phyloP scores from a whole-genome alignment of 164 flowering plant genomes.

The Houttuynia cordata region DNA sequence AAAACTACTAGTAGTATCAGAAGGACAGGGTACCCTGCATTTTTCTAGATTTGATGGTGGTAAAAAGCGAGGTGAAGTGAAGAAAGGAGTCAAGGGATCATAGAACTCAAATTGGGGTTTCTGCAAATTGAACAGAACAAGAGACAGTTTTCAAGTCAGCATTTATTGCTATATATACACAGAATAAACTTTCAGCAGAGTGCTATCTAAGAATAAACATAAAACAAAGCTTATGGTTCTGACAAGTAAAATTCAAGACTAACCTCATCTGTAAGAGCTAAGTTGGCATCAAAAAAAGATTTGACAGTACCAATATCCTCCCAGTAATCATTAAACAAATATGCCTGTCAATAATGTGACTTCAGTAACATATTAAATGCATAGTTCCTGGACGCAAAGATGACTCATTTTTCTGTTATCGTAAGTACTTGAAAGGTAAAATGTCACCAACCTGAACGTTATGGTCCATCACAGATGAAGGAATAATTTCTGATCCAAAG shows the following conservation, averaged over 20 bases:
- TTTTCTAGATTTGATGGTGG: constrained; percentile 89
- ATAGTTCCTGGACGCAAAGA: not conserved
- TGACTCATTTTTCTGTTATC: not conserved
- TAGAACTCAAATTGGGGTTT: constrained; percentile 69
- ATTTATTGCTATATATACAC: too few species aligned
- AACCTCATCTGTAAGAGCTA: constrained; percentile 91
- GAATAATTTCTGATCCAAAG: constrained; percentile 96
- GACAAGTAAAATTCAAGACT: not conserved
- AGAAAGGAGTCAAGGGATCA: constrained; percentile 90
- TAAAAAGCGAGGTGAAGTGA: constrained; percentile 80
- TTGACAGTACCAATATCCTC: constrained; percentile 93
- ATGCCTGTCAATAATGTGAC: constrained; percentile 39
- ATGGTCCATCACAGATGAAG: constrained; percentile 65
- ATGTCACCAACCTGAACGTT: constrained; percentile 55
- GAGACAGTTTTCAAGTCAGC: not conserved
- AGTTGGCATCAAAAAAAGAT: constrained; percentile 83
- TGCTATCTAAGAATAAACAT: too few species aligned
- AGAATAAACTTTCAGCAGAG: too few species aligned
- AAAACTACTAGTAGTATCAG: not conserved
- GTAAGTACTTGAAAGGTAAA: not conserved
- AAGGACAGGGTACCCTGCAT: constrained; percentile 51
- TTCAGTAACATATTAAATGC: not conserved
- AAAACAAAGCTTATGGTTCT: not conserved
- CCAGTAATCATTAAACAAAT: constrained; percentile 90
- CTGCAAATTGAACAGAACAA: constrained; percentile 24